Evolutionary conservation across 73 alveolate genomes (phyloP).

Genomic region (Paraurostyla sp.): DNA sequence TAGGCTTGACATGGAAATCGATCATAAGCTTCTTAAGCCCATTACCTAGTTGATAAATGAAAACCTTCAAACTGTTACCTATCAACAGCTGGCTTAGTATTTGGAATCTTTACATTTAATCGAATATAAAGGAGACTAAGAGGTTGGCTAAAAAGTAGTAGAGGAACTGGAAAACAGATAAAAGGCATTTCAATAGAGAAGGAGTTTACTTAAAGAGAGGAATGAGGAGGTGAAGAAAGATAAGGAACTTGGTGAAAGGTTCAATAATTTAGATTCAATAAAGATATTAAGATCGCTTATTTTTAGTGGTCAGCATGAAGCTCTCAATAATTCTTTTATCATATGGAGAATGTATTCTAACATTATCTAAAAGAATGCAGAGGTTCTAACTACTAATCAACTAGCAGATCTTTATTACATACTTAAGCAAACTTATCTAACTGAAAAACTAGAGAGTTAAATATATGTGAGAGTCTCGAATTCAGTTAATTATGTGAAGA

Average conservation of each 20-base stretch:
- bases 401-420: neutral
- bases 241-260: too few relatives aligned
- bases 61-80: neutral
- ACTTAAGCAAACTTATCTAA: too few relatives aligned
- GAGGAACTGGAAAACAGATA: neutral
- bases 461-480: too few relatives aligned
- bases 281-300: neutral
- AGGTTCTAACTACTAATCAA: neutral
- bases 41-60: neutral
- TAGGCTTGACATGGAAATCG: neutral
- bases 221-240: too few relatives aligned
- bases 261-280: neutral
- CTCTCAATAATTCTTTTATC: neutral
- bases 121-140: neutral
- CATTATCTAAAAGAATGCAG: neutral
- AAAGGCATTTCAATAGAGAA: neutral
- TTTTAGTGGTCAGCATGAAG: neutral
- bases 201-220: neutral
- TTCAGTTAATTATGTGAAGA: too few relatives aligned
- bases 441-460: too few relatives aligned
- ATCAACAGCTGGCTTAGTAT: neutral
- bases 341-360: neutral
- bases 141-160: neutral
- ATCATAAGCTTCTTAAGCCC: neutral
- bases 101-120: neutral